phyloP scores from a whole-genome alignment of 2,329 filamentous ascomycete genomes.

The Trichophyton schoenleinii region DNA sequence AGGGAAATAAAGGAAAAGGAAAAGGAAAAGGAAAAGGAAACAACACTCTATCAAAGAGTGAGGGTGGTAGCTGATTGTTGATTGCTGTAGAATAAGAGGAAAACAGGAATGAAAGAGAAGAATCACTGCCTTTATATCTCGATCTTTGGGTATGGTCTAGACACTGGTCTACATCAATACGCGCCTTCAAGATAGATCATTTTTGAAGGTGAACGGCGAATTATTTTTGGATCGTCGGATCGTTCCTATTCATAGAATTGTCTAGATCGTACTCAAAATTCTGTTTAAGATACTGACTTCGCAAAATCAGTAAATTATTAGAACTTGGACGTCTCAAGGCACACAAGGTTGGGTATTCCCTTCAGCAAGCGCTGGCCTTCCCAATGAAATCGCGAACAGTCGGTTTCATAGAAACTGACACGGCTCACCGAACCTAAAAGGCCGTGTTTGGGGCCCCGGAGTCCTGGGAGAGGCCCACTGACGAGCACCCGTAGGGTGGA shows the following conservation, averaged over 20 bases:
- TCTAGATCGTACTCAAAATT: not conserved
- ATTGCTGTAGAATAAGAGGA: constrained; percentile 1
- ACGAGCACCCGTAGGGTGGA: not conserved
- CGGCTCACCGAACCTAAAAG: not conserved
- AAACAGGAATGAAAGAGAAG: constrained; percentile 1
- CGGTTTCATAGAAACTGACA: not conserved
- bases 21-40: not conserved
- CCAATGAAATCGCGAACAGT: not conserved
- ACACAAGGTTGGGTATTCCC: not conserved
- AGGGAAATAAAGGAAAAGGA: not conserved
- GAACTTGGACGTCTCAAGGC: not conserved
- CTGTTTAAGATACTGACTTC: not conserved
- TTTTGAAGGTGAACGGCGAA: not conserved
- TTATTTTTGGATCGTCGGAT: not conserved
- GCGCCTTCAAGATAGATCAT: not conserved
- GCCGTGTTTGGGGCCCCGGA: not conserved
- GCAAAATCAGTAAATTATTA: not conserved
- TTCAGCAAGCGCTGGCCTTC: not conserved
- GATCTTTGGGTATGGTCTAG: not conserved
- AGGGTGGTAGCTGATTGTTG: not conserved
- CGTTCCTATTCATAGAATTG: not conserved
- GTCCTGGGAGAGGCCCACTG: not conserved
- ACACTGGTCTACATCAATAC: not conserved
- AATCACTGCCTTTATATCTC: not conserved
- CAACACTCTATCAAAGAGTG: constrained; percentile 5